Evolutionary conservation across 2,329 filamentous ascomycete genomes (phyloP).

Genomic region (Cucurbitaria berberidis): DNA sequence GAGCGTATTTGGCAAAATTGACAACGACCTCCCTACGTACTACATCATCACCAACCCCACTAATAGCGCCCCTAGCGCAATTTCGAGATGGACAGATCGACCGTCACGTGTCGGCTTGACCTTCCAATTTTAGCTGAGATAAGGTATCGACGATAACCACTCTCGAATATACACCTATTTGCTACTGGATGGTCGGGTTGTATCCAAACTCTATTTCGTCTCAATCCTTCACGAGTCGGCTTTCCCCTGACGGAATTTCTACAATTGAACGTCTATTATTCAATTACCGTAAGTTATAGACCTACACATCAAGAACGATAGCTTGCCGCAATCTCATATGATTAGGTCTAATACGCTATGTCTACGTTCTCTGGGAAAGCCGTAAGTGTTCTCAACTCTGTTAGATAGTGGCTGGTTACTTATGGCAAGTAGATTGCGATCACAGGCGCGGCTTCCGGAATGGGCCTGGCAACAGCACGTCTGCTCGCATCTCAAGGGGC

Average conservation of each 20-base stretch:
- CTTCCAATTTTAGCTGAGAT: not conserved
- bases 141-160: not conserved
- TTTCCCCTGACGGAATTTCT: too few species aligned
- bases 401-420: too few species aligned
- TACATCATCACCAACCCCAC: too few species aligned
- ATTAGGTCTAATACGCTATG: not conserved
- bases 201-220: not conserved
- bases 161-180: not conserved
- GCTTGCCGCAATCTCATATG: not conserved
- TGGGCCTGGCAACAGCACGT: slow-evolving; percentile 54
- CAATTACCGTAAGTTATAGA: too few species aligned
- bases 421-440: slow-evolving; percentile 13
- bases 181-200: not conserved
- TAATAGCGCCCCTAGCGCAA: not conserved
- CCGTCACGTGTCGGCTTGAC: slow-evolving; percentile 2
- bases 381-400: too few species aligned
- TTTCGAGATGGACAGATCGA: not conserved
- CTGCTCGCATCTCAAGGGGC: slow-evolving; percentile 54
- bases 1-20: too few species aligned
- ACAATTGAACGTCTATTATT: too few species aligned
- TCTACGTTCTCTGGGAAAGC: slow-evolving; percentile 7
- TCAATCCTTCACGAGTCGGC: too few species aligned
- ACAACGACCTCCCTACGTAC: too few species aligned
- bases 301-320: too few species aligned
- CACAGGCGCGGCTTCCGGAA: slow-evolving; percentile 46